These are phyloP conservation scores for Chionographis japonica DNA, from an alignment of 106 monocot species.

Conservation along the genomic window DNA sequence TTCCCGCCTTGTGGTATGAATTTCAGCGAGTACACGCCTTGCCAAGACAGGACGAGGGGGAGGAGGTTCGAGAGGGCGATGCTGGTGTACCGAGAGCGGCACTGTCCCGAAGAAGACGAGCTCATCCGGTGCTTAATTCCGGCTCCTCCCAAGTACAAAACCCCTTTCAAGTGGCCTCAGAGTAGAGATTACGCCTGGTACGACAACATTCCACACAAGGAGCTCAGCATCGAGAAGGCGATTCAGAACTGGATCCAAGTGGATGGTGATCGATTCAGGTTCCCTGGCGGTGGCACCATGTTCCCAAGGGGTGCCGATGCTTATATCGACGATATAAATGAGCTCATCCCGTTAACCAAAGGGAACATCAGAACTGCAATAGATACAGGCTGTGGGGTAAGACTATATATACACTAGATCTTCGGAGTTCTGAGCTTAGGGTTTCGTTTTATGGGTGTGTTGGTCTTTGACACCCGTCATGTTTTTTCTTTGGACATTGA, in stretches of 20 bases:
- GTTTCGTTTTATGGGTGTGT: too few relatives aligned
- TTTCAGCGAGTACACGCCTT: slow-evolving; percentile 63
- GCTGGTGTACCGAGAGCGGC: slow-evolving; percentile 52
- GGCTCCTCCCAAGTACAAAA: slow-evolving; percentile 48
- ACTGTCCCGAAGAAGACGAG: slow-evolving; percentile 46
- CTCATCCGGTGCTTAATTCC: slow-evolving; percentile 43
- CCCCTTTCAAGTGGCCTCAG: slow-evolving; percentile 55
- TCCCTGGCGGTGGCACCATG: slow-evolving; percentile 61
- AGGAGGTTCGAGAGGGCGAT: slow-evolving; percentile 35
- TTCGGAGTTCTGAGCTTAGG: too few relatives aligned
- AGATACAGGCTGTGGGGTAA: slow-evolving; percentile 63
- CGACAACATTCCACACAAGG: slow-evolving; percentile 60
- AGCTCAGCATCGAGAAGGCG: slow-evolving; percentile 63
- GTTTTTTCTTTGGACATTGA: slow-evolving; percentile 1
- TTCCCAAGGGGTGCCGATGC: slow-evolving; percentile 59
- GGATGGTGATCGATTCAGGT: slow-evolving; percentile 47
- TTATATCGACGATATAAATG: slow-evolving; percentile 52
- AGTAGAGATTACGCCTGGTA: slow-evolving; percentile 59
- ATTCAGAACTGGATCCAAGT: slow-evolving; percentile 63
- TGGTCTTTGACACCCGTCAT: background rate
- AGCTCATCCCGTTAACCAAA: slow-evolving; percentile 42
- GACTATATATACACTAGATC: background rate
- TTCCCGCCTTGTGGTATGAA: slow-evolving; percentile 40
- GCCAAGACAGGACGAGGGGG: slow-evolving; percentile 47
- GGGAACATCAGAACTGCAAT: slow-evolving; percentile 54